Evolutionary conservation across 2,329 filamentous ascomycete species (phyloP), one percentile per base, ranked within the genome.

Genomic region (Penicillium paneum): DNA sequence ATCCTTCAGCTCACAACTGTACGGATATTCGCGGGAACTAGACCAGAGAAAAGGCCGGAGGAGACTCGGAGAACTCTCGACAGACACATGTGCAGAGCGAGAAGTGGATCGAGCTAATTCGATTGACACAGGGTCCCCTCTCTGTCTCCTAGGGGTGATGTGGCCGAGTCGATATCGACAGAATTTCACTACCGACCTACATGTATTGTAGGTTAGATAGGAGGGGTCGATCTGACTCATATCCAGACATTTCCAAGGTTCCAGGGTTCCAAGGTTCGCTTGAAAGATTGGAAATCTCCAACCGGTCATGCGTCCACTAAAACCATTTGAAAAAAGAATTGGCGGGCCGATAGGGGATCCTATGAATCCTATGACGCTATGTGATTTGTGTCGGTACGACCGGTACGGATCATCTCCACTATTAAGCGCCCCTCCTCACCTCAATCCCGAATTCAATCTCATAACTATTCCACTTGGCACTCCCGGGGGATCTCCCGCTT

Each of bases 51-150:
- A 38, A 54, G 49, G 54, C 56, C 62, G 61, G 62, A 55, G 53
- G 46, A 61, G 53, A 58, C 55, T 64, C 61, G 61, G 62, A 59
- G 59, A 64, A 64, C 57, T 59, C 53, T 64, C 62, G 61, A 59
- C 46, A 26, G 6, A 21, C 40, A 43, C 41, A 40, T 49, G 21
- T 50, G 44, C 39, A 48, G 17, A 28, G 7, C 21, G 15, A 31
- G 19, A 36, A 35, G 42, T 31, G 42, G 45, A 43, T 46, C 52
- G 15, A 26, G 26, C 41, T 45, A 56, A 43, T 32, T 32, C 26
- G 13, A 29, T 35, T 26, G 15, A 15, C 8, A 34, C 44, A 46
- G 26, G 39, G 39, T 41, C 39, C 39, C 26, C 38, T 40, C 2
- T 21, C 19, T 24, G 3, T 19, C 19, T 17, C 21, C 62, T 58